Percentiles rank a stretch among this genome's conserved stretches.
phyloP scores from a whole-genome alignment of 2,329 filamentous ascomycete genomes.

The Calycina marina region DNA sequence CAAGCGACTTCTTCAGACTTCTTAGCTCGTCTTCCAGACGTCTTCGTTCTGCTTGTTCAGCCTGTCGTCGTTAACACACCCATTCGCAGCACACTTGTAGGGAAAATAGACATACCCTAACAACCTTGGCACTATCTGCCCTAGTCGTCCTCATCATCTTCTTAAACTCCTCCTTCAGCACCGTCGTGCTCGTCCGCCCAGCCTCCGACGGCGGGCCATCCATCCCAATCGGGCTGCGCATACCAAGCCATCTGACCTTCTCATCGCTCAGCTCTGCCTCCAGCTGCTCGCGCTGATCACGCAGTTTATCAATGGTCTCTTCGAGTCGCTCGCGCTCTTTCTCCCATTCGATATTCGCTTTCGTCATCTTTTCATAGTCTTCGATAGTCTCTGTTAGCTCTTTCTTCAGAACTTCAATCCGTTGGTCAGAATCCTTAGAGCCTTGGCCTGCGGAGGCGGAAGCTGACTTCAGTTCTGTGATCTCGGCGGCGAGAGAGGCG shows the following conservation, averaged over 20 bases:
- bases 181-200: slow-evolving; percentile 43
- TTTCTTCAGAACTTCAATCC: slow-evolving; percentile 38
- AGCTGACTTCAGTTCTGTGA: slow-evolving; percentile 13
- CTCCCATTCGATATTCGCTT: slow-evolving; percentile 55
- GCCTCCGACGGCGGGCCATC: slow-evolving; percentile 20
- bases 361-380: slow-evolving; percentile 57
- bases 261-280: slow-evolving; percentile 54
- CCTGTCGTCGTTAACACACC: too few species aligned
- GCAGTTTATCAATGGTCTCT: slow-evolving; percentile 43
- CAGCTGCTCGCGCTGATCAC: slow-evolving; percentile 47
- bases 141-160: slow-evolving; percentile 68
- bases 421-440: slow-evolving; percentile 18
- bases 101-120: slow-evolving; percentile 39
- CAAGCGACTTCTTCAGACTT: slow-evolving; percentile 24
- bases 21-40: slow-evolving; percentile 50
- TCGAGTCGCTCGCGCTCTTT: slow-evolving; percentile 55
- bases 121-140: slow-evolving; percentile 45
- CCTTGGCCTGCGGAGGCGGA: slow-evolving; percentile 2
- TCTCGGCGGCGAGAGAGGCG: slow-evolving; percentile 14
- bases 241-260: slow-evolving; percentile 49
- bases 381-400: slow-evolving; percentile 53
- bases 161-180: slow-evolving; percentile 61
- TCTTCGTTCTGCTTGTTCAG: slow-evolving; percentile 57
- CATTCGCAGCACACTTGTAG: slow-evolving; percentile 5
- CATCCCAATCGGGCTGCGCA: slow-evolving; percentile 34